Percentiles rank a stretch among this genome's conserved stretches.
phyloP scores from a whole-genome alignment of 495 filamentous ascomycete genomes.

The Collariella sp. region DNA sequence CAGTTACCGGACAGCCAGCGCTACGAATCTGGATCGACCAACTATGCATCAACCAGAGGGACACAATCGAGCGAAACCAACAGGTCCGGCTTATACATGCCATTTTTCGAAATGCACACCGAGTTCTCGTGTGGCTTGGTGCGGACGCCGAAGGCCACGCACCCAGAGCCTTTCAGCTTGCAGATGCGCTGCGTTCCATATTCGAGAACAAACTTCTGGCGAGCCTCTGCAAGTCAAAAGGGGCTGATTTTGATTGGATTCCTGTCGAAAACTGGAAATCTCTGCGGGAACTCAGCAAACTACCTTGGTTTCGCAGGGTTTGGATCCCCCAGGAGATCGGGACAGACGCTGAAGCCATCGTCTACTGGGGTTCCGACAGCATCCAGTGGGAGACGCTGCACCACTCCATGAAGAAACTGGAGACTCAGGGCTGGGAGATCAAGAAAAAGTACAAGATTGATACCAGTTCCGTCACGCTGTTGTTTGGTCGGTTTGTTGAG shows the following conservation, averaged over 20 bases:
- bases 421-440: constrained; percentile 9
- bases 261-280: constrained; percentile 9
- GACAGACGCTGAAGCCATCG: constrained; percentile 5
- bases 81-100: constrained; percentile 10
- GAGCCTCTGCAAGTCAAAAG: constrained; percentile 6
- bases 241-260: constrained; percentile 5
- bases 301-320: constrained; percentile 10
- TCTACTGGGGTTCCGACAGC: constrained; percentile 8
- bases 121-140: constrained; percentile 9
- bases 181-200: background rate
- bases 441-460: constrained; percentile 12
- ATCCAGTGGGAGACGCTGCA: constrained; percentile 3
- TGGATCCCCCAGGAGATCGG: constrained; percentile 12
- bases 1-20: background rate
- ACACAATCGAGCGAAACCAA: constrained; percentile 7
- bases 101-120: constrained; percentile 2
- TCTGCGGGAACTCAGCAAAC: constrained; percentile 6
- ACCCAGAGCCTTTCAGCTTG: constrained; percentile 4
- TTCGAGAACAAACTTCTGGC: constrained; percentile 5
- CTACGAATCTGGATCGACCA: constrained; percentile 11
- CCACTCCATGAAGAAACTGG: constrained; percentile 4
- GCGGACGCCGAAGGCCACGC: constrained; percentile 3
- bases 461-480: constrained; percentile 1
- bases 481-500: constrained; percentile 5
- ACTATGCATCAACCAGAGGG: constrained; percentile 10